phyloP scores from a whole-genome alignment of 2,329 filamentous ascomycete species.

The Diaporthe helianthi region DNA sequence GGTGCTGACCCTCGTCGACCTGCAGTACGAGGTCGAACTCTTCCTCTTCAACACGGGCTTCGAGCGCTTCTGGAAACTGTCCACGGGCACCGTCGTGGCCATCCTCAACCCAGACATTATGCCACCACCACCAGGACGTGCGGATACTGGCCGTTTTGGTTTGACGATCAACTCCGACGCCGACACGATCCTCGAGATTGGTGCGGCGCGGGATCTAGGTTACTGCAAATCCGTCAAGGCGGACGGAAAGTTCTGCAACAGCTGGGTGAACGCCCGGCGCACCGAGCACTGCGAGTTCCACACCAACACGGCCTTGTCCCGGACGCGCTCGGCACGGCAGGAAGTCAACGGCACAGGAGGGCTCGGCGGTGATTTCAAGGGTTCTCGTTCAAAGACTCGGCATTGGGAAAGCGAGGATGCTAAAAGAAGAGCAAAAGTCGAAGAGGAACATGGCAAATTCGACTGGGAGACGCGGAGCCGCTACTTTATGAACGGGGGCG shows the following conservation, averaged over 20 bases:
- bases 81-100: constrained; percentile 87
- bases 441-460: constrained; percentile 50
- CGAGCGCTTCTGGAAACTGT: constrained; percentile 92
- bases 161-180: constrained; percentile 84
- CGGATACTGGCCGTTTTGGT: constrained; percentile 84
- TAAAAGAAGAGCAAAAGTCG: constrained; percentile 40
- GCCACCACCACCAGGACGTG: constrained; percentile 78
- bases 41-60: constrained; percentile 94
- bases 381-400: constrained; percentile 36
- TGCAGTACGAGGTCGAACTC: constrained; percentile 89
- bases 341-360: constrained; percentile 72
- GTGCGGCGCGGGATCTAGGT: constrained; percentile 81
- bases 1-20: constrained; percentile 84
- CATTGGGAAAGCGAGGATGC: constrained; percentile 41
- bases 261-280: constrained; percentile 87
- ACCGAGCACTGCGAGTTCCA: constrained; percentile 95
- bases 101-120: constrained; percentile 92
- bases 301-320: constrained; percentile 80
- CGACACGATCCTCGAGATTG: constrained; percentile 90
- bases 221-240: constrained; percentile 87
- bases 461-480: constrained; percentile 65
- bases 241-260: constrained; percentile 79
- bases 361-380: constrained; percentile 44
- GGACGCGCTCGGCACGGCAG: constrained; percentile 69
- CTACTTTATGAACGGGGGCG: constrained; percentile 57